Evolutionary conservation across 352 stramenopile species (phyloP), one percentile per base, ranked within the genome.

Genomic region (Phytophthora fragariaefolia): DNA sequence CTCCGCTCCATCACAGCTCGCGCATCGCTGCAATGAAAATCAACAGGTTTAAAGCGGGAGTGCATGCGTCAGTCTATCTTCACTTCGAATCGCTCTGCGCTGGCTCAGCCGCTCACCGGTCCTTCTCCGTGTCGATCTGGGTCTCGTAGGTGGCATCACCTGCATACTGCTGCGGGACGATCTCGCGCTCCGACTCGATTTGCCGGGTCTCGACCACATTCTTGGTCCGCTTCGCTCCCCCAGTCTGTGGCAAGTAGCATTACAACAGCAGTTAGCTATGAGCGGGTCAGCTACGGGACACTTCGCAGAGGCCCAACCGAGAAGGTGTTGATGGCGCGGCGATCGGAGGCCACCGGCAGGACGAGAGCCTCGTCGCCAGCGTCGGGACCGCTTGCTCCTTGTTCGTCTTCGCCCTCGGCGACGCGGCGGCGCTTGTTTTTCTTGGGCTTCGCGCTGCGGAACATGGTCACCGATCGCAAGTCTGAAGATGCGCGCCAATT

Each of bases 61-160:
- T 20, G 20, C 45, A 17, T 32, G 28, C 30, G 42, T 61, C 6
- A 27, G 6, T 17, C 23, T 26, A 28, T 22, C 28, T 17, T 40
- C 34, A 8, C n/a, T n/a, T n/a, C n/a, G 26, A 13, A 28, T 26
- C 12, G 28, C 18, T 20, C 22, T 27, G 30, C 22, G 24, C 13
- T 6, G 30, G 2, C 10, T 17, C 23, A 7, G 5, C 18, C 22
- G 50, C 48, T 12, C 69, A 89, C 84, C 83, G 71, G 66, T 95
- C 87, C 24, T 78, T 88, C 60, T 82, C 85, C 40, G 87, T 95
- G 69, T 95, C 87, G 45, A 95, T 95, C 69, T 95, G 83, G 13
- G 66, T 84, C 70, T 95, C 87, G 58, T 95, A 93, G 30, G 87
- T 95, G 52, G 87, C 87, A 46, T 92, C 87, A 13, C 87, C 87